Evolutionary conservation across 306 rosid species (phyloP).

Genomic region (Hylodesmum podocarpum): DNA sequence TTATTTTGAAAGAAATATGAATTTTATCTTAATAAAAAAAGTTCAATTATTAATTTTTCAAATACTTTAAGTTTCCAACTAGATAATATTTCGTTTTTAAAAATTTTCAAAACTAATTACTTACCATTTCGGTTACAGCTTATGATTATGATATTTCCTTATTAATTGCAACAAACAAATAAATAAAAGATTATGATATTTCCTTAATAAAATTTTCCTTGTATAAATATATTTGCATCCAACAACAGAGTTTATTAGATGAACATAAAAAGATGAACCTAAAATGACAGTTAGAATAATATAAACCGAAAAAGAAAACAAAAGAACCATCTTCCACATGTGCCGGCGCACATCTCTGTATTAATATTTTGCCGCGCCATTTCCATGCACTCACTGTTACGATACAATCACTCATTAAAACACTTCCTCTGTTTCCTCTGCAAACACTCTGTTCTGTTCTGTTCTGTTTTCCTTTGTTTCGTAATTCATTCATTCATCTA

Average conservation of each 20-base stretch:
- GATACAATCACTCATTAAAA: not conserved
- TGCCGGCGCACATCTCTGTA: conserved; percentile 41
- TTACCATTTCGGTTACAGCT: not conserved
- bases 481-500: not conserved
- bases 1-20: no score
- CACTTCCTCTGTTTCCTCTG: not conserved
- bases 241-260: not conserved
- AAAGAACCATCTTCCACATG: not conserved
- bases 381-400: not conserved
- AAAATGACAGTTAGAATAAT: not conserved
- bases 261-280: not conserved
- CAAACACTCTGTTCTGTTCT: not conserved
- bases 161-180: not conserved
- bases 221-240: not conserved
- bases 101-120: not conserved
- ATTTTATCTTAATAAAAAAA: no score
- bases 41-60: not conserved
- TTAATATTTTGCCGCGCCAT: conserved; percentile 44
- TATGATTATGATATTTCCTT: not conserved
- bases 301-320: not conserved
- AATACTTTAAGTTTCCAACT: no score
- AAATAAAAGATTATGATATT: not conserved
- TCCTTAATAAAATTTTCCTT: not conserved
- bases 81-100: not conserved
- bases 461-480: not conserved